A percentile compares a stretch with the other conserved stretches of the same genome.
phyloP scores from a whole-genome alignment of 345 rosid genomes.

The Diplotaxis tenuifolia region DNA sequence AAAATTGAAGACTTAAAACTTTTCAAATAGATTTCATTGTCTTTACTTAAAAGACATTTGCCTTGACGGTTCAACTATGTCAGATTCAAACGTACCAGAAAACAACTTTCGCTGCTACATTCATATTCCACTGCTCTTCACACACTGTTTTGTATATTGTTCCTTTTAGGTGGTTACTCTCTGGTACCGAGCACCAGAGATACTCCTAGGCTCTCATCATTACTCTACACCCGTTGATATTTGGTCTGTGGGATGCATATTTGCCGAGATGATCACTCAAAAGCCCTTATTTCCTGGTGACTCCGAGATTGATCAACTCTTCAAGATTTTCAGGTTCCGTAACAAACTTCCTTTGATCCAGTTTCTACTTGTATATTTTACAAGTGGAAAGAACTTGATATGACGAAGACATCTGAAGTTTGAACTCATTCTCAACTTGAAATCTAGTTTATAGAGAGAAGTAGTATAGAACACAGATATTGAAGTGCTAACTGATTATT shows the following conservation, averaged over 20 bases:
- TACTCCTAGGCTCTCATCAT: conserved; percentile 93
- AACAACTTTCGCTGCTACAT: background rate
- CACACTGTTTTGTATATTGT: background rate
- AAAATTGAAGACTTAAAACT: no score
- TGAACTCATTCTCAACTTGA: background rate
- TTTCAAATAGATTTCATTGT: no score
- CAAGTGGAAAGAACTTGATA: background rate
- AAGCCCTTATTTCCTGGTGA: conserved; percentile 95
- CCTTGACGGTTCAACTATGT: conserved; percentile 1
- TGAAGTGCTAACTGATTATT: background rate
- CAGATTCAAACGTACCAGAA: conserved; percentile 10
- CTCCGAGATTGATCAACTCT: conserved; percentile 94
- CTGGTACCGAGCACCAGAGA: conserved; percentile 99
- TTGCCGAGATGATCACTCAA: conserved; percentile 98
- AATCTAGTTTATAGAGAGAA: background rate
- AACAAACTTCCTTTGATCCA: conserved; percentile 1
- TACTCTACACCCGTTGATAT: conserved; percentile 98
- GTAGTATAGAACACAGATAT: background rate
- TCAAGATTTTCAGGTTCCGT: conserved; percentile 88
- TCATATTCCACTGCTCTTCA: background rate
- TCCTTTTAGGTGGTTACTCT: conserved; percentile 83
- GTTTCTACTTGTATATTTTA: background rate
- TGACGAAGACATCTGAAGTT: background rate
- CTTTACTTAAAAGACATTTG: background rate
- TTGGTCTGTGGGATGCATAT: conserved; percentile 99